Conservation (phyloP, 495 filamentous ascomycete species). For the Penicillium argentinense region DNA sequence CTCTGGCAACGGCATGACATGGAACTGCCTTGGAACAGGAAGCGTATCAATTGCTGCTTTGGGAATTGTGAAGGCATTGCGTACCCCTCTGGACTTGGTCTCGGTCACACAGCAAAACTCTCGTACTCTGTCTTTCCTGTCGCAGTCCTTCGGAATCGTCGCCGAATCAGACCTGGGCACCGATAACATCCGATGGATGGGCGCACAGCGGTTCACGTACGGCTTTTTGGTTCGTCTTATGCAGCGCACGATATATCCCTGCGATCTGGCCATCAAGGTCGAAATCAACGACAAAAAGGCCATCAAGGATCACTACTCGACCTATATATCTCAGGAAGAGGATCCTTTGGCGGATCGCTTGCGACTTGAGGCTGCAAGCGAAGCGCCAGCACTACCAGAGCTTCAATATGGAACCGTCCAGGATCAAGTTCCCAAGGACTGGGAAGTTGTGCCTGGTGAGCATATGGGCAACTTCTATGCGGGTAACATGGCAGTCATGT, state of each 20-base stretch:
- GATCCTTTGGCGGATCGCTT: slow-evolving; percentile 18
- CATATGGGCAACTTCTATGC: slow-evolving; percentile 90
- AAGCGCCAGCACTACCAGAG: slow-evolving; percentile 60
- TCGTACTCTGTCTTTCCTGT: slow-evolving; percentile 82
- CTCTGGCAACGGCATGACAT: slow-evolving; percentile 90
- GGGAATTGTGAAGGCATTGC: slow-evolving; percentile 78
- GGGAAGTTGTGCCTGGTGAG: slow-evolving; percentile 68
- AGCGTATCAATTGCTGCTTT: slow-evolving; percentile 75
- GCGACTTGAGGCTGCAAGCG: slow-evolving; percentile 22
- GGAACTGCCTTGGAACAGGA: slow-evolving; percentile 82
- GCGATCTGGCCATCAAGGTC: slow-evolving; percentile 80
- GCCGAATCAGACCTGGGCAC: slow-evolving; percentile 88
- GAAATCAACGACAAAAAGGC: slow-evolving; percentile 73
- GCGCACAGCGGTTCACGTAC: slow-evolving; percentile 76
- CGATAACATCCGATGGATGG: slow-evolving; percentile 91
- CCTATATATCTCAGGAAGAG: slow-evolving; percentile 41
- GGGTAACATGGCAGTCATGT: slow-evolving; percentile 94
- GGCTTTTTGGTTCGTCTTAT: slow-evolving; percentile 75
- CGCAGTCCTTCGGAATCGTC: slow-evolving; percentile 85
- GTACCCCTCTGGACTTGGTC: slow-evolving; percentile 78
- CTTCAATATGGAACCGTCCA: slow-evolving; percentile 77
- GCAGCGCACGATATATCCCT: slow-evolving; percentile 75
- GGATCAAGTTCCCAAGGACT: slow-evolving; percentile 72
- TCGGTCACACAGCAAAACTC: slow-evolving; percentile 79
- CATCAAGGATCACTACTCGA: slow-evolving; percentile 71